A percentile compares a stretch with the other conserved stretches of the same genome.
Evolutionary conservation across 2,329 filamentous ascomycete species (phyloP).

Genomic region (Emergomyces pasteurianus): DNA sequence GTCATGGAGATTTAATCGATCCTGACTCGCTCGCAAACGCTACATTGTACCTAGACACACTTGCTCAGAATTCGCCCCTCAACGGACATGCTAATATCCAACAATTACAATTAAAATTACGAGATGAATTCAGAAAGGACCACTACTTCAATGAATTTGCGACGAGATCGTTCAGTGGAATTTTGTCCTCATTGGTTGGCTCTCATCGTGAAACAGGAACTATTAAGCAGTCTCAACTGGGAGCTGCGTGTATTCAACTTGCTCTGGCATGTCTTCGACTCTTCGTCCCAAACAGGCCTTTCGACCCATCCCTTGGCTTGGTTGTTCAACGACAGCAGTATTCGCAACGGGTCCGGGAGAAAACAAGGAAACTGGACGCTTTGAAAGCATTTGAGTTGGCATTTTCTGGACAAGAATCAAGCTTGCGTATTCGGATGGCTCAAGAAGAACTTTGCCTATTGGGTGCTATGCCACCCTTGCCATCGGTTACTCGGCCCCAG

Average conservation of each 20-base stretch:
- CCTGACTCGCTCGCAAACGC: slow-evolving; percentile 17
- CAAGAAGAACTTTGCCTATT: slow-evolving; percentile 51
- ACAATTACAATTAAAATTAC: slow-evolving; percentile 13
- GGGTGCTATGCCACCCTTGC: slow-evolving; percentile 53
- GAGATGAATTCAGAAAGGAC: slow-evolving; percentile 13
- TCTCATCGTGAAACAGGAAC: slow-evolving; percentile 10
- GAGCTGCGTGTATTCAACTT: slow-evolving; percentile 63
- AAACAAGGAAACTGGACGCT: slow-evolving; percentile 47
- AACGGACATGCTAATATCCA: slow-evolving; percentile 8
- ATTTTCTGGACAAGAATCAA: slow-evolving; percentile 58
- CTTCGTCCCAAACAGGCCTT: slow-evolving; percentile 75
- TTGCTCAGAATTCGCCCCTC: background rate
- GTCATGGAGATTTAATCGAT: slow-evolving; percentile 26
- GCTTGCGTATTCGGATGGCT: slow-evolving; percentile 52
- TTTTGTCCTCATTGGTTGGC: slow-evolving; percentile 16
- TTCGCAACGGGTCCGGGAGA: slow-evolving; percentile 41
- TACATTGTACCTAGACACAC: slow-evolving; percentile 12
- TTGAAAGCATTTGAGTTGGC: slow-evolving; percentile 53
- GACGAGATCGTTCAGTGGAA: slow-evolving; percentile 18
- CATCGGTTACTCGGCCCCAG: slow-evolving; percentile 59
- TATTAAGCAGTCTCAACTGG: slow-evolving; percentile 27
- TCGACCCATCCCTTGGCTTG: slow-evolving; percentile 60
- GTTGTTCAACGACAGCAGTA: slow-evolving; percentile 53
- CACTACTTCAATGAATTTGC: slow-evolving; percentile 28
- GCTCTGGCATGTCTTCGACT: slow-evolving; percentile 62